Evolutionary conservation across 108 stramenopile genomes (phyloP), one percentile per base, ranked within the genome.

Genomic region (Bacterosira constricta): DNA sequence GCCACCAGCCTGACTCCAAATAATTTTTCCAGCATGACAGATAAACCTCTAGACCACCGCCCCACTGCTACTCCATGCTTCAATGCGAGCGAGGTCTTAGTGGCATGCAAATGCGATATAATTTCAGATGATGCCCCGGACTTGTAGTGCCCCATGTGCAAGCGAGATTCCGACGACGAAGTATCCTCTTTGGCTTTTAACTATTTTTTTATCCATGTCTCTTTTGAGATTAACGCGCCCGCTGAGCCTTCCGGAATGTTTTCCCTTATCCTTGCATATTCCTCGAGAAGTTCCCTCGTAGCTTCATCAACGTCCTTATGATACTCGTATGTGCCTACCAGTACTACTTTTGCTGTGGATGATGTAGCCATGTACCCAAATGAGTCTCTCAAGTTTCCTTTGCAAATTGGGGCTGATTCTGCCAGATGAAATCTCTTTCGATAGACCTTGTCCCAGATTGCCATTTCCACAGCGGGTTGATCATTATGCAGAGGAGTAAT

Each of bases 81-180:
- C 26, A 68, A 4, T 12, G 18, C 2, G 12, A 55, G 17, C 3
- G 53, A 6, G 2, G 66, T 11, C 31, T 39, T 55, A 1, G 42
- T 1, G 13, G 52, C 41, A 4, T 56, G 54, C 41, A 18, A 45
- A 30, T 69, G 29, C 3, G 67, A 56, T 12, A 69, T 69, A 3
- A 21, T 3, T 1, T 27, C 55, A 4, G 54, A 69, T 34, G 13
- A 0, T 7, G 55, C 41, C 31, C 20, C 17, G 1, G 49, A n/a
- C 10, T 23, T 50, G 18, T 50, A 23, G 49, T 50, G 49, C 2
- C 49, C 49, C 1, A 50, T 21, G 49, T 50, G 55, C 1, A 69
- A 21, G 4, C 30, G 11, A 0, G 26, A n/a, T 27, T 17, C 17
- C n/a, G n/a, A n/a, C n/a, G n/a, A n/a, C n/a, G n/a, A n/a, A n/a